Evolutionary conservation across 352 stramenopile genomes (phyloP), one percentile per base, ranked within the genome.

Genomic region (Phytopythium helicoides): DNA sequence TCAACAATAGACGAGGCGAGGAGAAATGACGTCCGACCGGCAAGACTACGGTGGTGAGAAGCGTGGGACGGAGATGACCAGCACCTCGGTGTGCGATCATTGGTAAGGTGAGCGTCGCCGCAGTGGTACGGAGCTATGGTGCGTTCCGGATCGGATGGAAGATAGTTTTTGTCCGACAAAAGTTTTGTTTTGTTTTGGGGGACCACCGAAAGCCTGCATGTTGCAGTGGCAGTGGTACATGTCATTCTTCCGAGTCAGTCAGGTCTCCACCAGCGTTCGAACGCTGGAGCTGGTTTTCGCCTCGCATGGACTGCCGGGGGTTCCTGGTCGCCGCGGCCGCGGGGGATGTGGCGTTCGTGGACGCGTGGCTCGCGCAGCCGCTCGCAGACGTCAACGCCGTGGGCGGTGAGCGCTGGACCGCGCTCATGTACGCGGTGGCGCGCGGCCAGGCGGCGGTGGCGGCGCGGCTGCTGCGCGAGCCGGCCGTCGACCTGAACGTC

Each of bases 381-480:
- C 31, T 41, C 8, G 67, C 60, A 1, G 61, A 89, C 25, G 72
- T 86, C 33, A 92, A 92, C 48, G 68, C 58, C 11, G 71, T 56
- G 35, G 58, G 73, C 18, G 81, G 80, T 3, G 78, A 92, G 40
- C 62, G 68, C 10, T 92, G 81, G 81, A 87, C 71, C 22, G 81
- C 81, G 45, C 64, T 94, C 55, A 68, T 86, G 45, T 83, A 81
- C 40, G 81, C 84, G 1, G 74, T 86, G 9, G 65, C 71, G n/a
- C 50, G 71, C 19, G 70, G 72, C 46, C 76, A 84, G 3, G 7
- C 87, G 36, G 21, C 15, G 16, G 56, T 87, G 14, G 60, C 78
- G 9, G 52, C 62, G 28, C 64, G 71, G 1, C 67, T 94, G 35
- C 33, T 89, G 21, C 14, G 46, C 15, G 53, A 73, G 6, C 45